Evolutionary conservation across 768 basidiomycete genomes (phyloP).

Genomic region (Boletus pseudopeckii): DNA sequence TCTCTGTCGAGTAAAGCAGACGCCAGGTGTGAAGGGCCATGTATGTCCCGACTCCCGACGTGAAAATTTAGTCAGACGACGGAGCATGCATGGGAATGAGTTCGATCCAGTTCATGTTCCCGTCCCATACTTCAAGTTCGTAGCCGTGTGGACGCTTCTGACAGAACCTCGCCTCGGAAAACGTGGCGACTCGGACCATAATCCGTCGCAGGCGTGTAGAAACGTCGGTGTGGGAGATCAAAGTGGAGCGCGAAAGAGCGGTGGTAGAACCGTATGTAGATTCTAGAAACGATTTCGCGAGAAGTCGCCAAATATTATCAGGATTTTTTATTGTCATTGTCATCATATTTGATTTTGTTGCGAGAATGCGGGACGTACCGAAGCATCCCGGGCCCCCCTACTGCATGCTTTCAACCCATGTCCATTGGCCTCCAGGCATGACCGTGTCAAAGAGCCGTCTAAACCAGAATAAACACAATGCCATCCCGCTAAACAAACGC

Average conservation of each 20-base stretch:
- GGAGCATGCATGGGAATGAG: too few species aligned
- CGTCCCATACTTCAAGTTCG: too few species aligned
- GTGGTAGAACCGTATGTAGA: slow-evolving; percentile 68
- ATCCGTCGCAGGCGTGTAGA: slow-evolving; percentile 90
- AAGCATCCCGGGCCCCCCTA: slow-evolving; percentile 39
- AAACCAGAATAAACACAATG: too few species aligned
- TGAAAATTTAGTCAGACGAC: too few species aligned
- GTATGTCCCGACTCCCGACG: background rate
- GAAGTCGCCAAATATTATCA: slow-evolving; percentile 83
- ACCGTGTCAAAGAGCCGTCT: too few species aligned
- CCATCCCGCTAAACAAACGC: too few species aligned
- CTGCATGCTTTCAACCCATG: slow-evolving; percentile 29
- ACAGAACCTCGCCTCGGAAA: too few species aligned
- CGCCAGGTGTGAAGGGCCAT: background rate
- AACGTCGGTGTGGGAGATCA: slow-evolving; percentile 75
- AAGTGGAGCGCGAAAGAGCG: slow-evolving; percentile 77
- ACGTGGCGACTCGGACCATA: slow-evolving; percentile 41
- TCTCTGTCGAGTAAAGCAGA: background rate
- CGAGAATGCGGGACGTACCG: slow-evolving; percentile 29
- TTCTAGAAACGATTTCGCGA: slow-evolving; percentile 68
- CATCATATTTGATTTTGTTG: background rate
- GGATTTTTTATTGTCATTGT: slow-evolving; percentile 29
- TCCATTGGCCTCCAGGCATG: slow-evolving; percentile 12
- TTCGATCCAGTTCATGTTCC: too few species aligned
- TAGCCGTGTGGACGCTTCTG: too few species aligned